phyloP scores from a whole-genome alignment of 768 basidiomycete genomes.

The Leccinum uliginosum region DNA sequence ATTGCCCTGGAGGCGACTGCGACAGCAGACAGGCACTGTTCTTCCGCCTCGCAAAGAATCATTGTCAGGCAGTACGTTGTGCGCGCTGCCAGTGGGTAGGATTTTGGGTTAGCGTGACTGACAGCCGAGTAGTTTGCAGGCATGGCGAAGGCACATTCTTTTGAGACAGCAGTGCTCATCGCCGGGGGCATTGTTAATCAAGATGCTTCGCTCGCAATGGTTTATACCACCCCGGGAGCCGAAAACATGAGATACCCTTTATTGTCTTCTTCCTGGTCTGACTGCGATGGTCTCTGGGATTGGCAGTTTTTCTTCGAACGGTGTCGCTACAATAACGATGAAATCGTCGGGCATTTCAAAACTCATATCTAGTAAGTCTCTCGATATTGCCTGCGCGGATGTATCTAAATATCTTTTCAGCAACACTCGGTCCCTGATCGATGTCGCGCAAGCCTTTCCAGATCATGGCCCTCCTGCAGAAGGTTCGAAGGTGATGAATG shows the following conservation, averaged over 20 bases:
- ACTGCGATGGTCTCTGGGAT: background rate
- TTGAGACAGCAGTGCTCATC: too few species aligned
- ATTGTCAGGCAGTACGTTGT: too few species aligned
- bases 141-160: too few species aligned
- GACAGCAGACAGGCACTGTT: too few species aligned
- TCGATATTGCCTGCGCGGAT: background rate
- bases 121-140: too few species aligned
- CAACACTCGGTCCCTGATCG: background rate
- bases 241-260: background rate
- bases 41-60: too few species aligned
- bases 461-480: background rate
- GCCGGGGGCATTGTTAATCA: too few species aligned
- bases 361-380: background rate
- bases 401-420: background rate
- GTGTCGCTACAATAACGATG: background rate
- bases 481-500: background rate
- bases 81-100: too few species aligned
- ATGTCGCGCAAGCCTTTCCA: background rate
- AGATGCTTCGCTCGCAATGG: background rate
- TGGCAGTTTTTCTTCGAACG: background rate
- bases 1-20: too few species aligned
- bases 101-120: too few species aligned
- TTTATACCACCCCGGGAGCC: background rate
- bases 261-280: background rate
- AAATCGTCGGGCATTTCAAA: background rate